Evolutionary conservation across 1,284 basidiomycete genomes (phyloP), one percentile per base, ranked within the genome.

Genomic region (Sphagnurus paluster): DNA sequence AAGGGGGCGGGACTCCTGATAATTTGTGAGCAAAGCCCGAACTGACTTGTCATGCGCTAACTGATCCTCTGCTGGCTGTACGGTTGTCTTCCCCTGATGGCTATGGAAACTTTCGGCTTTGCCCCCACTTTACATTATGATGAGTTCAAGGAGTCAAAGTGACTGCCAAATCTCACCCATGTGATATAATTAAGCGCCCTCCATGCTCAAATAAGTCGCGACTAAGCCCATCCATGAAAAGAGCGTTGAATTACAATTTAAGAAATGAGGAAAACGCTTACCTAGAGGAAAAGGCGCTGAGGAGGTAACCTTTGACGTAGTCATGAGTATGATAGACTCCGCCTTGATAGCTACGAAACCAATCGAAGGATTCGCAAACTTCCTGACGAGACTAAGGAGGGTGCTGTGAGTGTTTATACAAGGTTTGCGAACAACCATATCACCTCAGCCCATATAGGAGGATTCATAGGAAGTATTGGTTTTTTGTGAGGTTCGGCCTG

Each of bases 311-410:
- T 60, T 78, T 82, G 7, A 76, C 84, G 20, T 77, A 64, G 46
- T 79, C 76, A n/a, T 80, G 70, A 23, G 65, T 63, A 45, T 72
- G 78, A 61, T 90, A 90, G 3, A 90, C 87, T 4, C 87, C 87
- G 9, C 86, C 70, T 63, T 90, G 88, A 58, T 87, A 90, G 53
- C 76, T 80, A 32, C 84, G 75, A 62, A 90, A 90, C 75, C 79
- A 84, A 16, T 81, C 77, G 36, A 84, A 79, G 1, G 82, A 75
- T 61, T 90, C 87, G 65, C 88, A 90, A 2, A 90, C 72, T 64
- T 90, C 87, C 66, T 90, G 87, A 34, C 87, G 79, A 19, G 86
- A 84, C 88, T 90, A 49, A 3, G 26, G 29, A 43, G 6, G 9
- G 35, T 14, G 46, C 7, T 40, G 17, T 45, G 14, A 51, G 24